A percentile compares a stretch with the other conserved stretches of the same genome.
Conservation (phyloP, 768 basidiomycete genomes). For the Lactifluus subvellereus region DNA sequence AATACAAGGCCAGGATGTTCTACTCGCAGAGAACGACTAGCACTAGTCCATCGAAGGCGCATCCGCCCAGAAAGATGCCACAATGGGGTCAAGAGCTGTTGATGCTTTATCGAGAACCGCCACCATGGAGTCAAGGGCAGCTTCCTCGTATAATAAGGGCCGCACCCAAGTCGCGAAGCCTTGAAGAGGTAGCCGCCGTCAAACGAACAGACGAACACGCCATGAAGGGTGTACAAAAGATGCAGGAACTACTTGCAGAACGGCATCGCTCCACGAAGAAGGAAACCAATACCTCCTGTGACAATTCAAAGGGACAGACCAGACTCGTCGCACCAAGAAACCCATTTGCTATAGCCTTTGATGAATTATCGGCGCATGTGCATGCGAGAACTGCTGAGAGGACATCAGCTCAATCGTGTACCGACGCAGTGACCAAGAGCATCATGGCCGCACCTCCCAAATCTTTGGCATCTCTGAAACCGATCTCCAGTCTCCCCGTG, state of each 20-base stretch:
- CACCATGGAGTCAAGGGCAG: conserved; percentile 18
- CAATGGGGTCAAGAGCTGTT: conserved; percentile 21
- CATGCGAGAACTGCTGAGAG: background rate
- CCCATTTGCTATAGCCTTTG: conserved; percentile 3
- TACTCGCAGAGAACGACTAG: background rate
- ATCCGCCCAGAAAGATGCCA: background rate
- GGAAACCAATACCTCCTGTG: background rate
- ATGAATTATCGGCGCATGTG: background rate
- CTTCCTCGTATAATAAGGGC: background rate
- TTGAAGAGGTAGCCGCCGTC: background rate
- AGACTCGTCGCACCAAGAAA: background rate
- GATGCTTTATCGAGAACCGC: conserved; percentile 24
- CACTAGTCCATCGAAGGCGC: background rate
- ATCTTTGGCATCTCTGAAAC: conserved; percentile 8
- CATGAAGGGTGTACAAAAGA: background rate
- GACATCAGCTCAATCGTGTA: background rate
- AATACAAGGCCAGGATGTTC: conserved; percentile 3
- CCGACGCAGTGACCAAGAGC: background rate
- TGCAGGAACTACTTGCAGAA: conserved; percentile 8
- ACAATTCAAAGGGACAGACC: background rate
- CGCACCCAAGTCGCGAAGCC: background rate
- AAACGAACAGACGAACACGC: background rate
- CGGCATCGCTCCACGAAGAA: background rate
- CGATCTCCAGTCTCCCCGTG: conserved; percentile 11
- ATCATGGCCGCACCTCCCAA: background rate